Evolutionary conservation across 768 basidiomycete genomes (phyloP), one percentile per base, ranked within the genome.

Genomic region (Calocybe indica): DNA sequence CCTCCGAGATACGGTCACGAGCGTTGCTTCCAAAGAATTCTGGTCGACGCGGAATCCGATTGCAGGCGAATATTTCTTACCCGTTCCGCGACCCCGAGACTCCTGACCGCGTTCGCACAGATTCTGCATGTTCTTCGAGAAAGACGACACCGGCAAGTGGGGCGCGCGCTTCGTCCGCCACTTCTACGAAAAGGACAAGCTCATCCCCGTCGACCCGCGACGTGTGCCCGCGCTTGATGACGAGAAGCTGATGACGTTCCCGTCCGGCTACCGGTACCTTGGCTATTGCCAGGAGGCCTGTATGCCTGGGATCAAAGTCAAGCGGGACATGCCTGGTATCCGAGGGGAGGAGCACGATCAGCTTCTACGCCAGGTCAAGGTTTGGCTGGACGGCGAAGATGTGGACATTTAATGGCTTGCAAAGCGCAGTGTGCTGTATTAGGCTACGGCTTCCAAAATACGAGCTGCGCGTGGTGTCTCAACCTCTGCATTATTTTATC

Each of bases 171-270:
- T 56, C 45, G 57, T 58, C n/a, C 50, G 57, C 14, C 57, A 58
- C 41, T 56, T 58, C n/a, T 58, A 58, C 34, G 57, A 58, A 38
- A 58, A 58, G 50, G 57, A 58, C 52, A 56, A 56, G 28, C 55
- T 58, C 5, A 52, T 58, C 12, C 50, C 57, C 7, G 55, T 58
- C 6, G 55, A 58, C 34, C 57, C 55, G 10, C 48, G 55, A 7
- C 46, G 31, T 22, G 38, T 56, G 14, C 55, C 57, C 11, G 48
- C 48, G 29, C 47, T 58, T 15, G 57, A 58, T 46, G 57, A 56
- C 41, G 46, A 53, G 32, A 55, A 52, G 40, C 54, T 56, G 12
- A 31, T 22, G 5, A 10, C 35, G 1, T 55, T 55, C 13, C 57
- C 57, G 11, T 42, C 12, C 6, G 55, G 57, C n/a, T 58, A 58